Evolutionary conservation across 805 yeast genomes (phyloP).

Genomic region (Wickerhamomyces chambardii): DNA sequence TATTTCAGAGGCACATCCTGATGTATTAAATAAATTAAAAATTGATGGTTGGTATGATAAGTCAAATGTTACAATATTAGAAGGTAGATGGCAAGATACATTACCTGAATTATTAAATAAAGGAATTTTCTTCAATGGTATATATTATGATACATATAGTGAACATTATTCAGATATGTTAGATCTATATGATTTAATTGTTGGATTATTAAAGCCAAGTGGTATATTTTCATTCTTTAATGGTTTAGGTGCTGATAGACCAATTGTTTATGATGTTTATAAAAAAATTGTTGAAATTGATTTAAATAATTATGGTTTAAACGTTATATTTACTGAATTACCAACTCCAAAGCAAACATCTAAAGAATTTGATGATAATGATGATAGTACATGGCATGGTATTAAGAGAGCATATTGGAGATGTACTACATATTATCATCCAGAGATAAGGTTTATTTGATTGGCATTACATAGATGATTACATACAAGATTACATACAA

Average conservation of each 20-base stretch:
- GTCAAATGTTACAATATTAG: conserved; percentile 60
- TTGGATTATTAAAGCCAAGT: conserved; percentile 72
- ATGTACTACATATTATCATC: conserved; percentile 61
- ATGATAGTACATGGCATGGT: conserved; percentile 49
- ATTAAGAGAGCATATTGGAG: conserved; percentile 60
- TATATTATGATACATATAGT: conserved; percentile 89
- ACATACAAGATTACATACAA: too few relatives aligned
- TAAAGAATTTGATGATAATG: conserved; percentile 22
- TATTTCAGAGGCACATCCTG: conserved; percentile 93
- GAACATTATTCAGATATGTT: conserved; percentile 89
- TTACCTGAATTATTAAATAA: conserved; percentile 53
- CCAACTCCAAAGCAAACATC: conserved; percentile 34
- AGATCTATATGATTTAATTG: conserved; percentile 71
- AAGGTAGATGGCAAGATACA: conserved; percentile 91
- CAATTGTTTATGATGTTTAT: conserved; percentile 76
- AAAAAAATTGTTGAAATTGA: conserved; percentile 75
- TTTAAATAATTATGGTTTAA: conserved; percentile 68
- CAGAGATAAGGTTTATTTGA: conserved; percentile 40
- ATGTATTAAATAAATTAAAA: conserved; percentile 61
- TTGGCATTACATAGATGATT: too few relatives aligned
- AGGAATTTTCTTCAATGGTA: conserved; percentile 79
- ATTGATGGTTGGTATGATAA: conserved; percentile 79
- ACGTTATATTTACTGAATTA: conserved; percentile 44
- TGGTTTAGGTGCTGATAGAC: conserved; percentile 79
- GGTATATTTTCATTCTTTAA: conserved; percentile 90